These are phyloP conservation scores for Phaeotremella fagi DNA, from an alignment of 768 basidiomycete genomes.

Conservation along the genomic window DNA sequence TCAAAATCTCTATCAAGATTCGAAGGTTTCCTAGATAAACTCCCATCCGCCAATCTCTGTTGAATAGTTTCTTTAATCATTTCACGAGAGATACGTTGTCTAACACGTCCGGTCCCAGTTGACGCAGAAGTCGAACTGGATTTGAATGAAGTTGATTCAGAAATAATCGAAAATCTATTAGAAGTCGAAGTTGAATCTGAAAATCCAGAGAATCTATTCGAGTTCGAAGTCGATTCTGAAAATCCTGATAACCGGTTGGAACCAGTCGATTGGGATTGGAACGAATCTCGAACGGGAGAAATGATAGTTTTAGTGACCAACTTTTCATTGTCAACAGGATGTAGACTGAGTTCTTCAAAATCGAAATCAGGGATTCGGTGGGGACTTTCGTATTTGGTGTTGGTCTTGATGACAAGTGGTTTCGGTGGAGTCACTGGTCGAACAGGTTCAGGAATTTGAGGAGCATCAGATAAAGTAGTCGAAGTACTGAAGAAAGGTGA, in stretches of 20 bases:
- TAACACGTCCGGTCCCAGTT: slow-evolving; percentile 29
- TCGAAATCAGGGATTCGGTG: slow-evolving; percentile 46
- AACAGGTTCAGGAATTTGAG: slow-evolving; percentile 4
- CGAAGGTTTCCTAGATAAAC: slow-evolving; percentile 20
- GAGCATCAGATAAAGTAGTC: slow-evolving; percentile 19
- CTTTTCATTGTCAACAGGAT: slow-evolving; percentile 6
- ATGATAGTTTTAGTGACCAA: slow-evolving; percentile 2
- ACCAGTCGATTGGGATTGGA: not conserved
- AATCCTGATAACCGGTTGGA: not conserved
- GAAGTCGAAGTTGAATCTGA: not conserved
- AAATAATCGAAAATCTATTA: not conserved
- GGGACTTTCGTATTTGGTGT: slow-evolving; percentile 22
- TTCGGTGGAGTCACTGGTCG: slow-evolving; percentile 40
- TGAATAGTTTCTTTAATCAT: slow-evolving; percentile 45
- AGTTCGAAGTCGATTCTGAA: not conserved
- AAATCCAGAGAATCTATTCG: not conserved
- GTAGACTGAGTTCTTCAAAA: slow-evolving; percentile 32
- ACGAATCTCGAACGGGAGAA: not conserved
- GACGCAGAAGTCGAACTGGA: slow-evolving; percentile 1
- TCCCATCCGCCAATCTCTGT: slow-evolving; percentile 37
- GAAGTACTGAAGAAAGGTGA: slow-evolving; percentile 39
- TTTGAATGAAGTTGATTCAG: not conserved
- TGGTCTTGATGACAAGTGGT: not conserved
- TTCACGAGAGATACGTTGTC: slow-evolving; percentile 46
- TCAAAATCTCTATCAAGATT: not conserved